A percentile compares a stretch with the other conserved stretches of the same genome.
phyloP scores from a whole-genome alignment of 208 protist genomes.

The Crithidia brevicula region DNA sequence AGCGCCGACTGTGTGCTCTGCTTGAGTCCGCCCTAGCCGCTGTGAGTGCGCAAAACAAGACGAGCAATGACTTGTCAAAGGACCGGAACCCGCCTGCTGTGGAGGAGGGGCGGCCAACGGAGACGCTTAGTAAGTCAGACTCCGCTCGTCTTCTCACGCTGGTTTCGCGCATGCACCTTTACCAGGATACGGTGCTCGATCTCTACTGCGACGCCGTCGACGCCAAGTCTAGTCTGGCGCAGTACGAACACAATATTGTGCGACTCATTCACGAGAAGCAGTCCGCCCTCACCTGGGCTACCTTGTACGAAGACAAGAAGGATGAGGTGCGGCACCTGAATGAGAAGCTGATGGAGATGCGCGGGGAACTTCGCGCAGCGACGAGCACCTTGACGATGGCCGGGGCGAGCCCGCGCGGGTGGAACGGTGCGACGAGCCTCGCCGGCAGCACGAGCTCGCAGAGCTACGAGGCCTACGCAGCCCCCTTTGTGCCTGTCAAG shows the following conservation, averaged over 20 bases:
- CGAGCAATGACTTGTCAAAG: too few relatives aligned
- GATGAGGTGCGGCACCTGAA: conserved; percentile 44
- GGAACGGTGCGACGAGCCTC: neutral
- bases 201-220: conserved; percentile 12
- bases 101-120: too few relatives aligned
- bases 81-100: too few relatives aligned
- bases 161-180: neutral
- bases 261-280: conserved; percentile 39
- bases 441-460: conserved; percentile 24
- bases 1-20: conserved; percentile 1
- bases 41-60: neutral
- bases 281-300: conserved; percentile 35
- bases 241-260: conserved; percentile 46
- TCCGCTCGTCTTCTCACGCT: conserved; percentile 19
- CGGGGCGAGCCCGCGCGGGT: neutral
- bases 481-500: conserved; percentile 56
- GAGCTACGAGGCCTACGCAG: conserved; percentile 53
- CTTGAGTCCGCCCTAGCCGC: conserved; percentile 14
- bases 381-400: neutral
- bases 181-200: conserved; percentile 6
- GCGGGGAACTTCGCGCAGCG: conserved; percentile 24
- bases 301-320: conserved; percentile 47
- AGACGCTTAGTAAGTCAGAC: conserved; percentile 11
- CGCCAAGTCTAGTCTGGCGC: conserved; percentile 15
- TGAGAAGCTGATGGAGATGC: conserved; percentile 41